phyloP scores from a whole-genome alignment of 345 rosid genomes.

The Arabis alpina region DNA sequence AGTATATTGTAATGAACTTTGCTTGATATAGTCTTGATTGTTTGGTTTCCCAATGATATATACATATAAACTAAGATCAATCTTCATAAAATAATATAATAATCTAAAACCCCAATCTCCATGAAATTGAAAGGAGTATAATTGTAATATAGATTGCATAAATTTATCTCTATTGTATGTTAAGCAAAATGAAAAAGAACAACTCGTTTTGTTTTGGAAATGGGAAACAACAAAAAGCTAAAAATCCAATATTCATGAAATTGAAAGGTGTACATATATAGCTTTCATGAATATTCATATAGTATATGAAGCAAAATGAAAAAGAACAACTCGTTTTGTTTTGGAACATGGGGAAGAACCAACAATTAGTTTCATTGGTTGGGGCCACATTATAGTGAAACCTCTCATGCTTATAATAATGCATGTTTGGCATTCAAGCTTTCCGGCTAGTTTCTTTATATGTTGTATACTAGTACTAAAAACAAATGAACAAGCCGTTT shows the following conservation, averaged over 20 bases:
- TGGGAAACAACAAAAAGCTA: no score
- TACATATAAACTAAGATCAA: neutral
- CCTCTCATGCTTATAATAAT: slow-evolving; percentile 37
- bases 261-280: neutral
- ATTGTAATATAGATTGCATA: neutral
- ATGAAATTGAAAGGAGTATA: neutral
- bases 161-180: neutral
- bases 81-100: neutral
- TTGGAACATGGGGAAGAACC: slow-evolving; percentile 2
- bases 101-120: neutral
- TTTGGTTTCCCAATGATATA: neutral
- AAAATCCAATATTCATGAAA: neutral
- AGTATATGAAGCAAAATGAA: neutral
- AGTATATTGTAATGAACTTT: neutral
- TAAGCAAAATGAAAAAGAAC: neutral
- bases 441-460: slow-evolving; percentile 38
- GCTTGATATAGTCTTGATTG: neutral
- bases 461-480: neutral
- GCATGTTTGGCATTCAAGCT: slow-evolving; percentile 39
- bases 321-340: slow-evolving; percentile 19
- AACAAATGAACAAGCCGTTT: slow-evolving; percentile 7
- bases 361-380: slow-evolving; percentile 24
- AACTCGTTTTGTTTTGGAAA: slow-evolving; percentile 25
- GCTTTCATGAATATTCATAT: neutral
- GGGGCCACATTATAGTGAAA: slow-evolving; percentile 36